Base-by-base conservation (phyloP, 306 rosid genomes). In the Elaeagnus macrophylla region DNA sequence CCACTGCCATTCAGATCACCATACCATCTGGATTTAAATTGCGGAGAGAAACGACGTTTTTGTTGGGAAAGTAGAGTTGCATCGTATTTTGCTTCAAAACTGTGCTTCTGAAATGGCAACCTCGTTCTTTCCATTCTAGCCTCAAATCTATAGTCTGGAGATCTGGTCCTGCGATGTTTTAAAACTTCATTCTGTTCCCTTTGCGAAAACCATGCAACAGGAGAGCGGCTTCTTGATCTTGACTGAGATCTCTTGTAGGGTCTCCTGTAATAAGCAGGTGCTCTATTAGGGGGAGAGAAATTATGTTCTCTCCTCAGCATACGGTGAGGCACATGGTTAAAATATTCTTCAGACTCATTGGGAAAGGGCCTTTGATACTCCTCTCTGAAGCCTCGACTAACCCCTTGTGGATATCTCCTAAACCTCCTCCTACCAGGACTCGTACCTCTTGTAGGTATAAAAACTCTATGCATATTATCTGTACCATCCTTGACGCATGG, bases 221-320 rank as follows among this genome's bases (percentile, higher is more conserved):
- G 77, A 50, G 77, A 72, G 9, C 69, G 73, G 46, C 73, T 72
- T 61, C 77, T 72, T 10, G 69, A 68, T 40, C 73, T 61, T 16
- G 73, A 59, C 58, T 39, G 62, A 38, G 59, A 62, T 69, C 60
- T 72, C 52, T 58, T 64, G 53, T 57, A 57, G 43, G 77, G 69
- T 46, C 72, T 51, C 25, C 64, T 35, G 57, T 50, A 67, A 62
- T 56, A 56, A 52, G 57, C 17, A 19, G 73, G 69, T 52, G 53
- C 69, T 57, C 69, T 61, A 51, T 45, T 36, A 1, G 62, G 60
- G 35, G 73, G 65, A 3, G 77, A 67, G 4, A 5, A 25, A 45
- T 53, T 61, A 37, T 53, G 68, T 9, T 72, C 77, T 72, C 73
- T 51, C 64, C 73, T 67, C 20, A 56, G 60, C 52, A 67, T 62